These are phyloP conservation scores for Cutaneotrichosporon mucoides DNA, from an alignment of 1,284 basidiomycete genomes.

Conservation along the genomic window DNA sequence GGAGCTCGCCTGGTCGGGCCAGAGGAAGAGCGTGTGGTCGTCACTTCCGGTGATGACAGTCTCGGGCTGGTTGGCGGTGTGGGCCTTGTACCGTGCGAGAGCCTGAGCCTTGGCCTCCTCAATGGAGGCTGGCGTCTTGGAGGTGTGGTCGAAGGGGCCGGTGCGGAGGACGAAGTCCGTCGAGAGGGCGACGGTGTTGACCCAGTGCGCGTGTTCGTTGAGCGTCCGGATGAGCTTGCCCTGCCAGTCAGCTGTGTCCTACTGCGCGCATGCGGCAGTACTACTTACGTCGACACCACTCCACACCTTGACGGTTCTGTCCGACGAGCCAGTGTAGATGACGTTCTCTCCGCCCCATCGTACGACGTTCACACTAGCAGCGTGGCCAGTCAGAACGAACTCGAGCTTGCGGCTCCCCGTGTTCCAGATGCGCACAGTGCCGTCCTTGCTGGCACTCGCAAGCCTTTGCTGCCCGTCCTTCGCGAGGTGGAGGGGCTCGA, in stretches of 20 bases:
- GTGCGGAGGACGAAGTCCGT: slow-evolving; percentile 94
- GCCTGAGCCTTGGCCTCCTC: slow-evolving; percentile 75
- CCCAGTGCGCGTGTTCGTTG: slow-evolving; percentile 97
- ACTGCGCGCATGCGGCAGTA: not conserved
- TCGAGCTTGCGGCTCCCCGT: slow-evolving; percentile 67
- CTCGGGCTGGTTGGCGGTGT: slow-evolving; percentile 68
- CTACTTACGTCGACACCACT: slow-evolving; percentile 66
- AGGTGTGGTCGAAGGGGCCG: slow-evolving; percentile 87
- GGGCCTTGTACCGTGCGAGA: slow-evolving; percentile 65
- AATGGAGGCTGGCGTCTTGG: slow-evolving; percentile 68
- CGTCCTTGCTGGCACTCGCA: slow-evolving; percentile 93
- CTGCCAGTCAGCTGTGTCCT: slow-evolving; percentile 20
- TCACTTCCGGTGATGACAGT: slow-evolving; percentile 92
- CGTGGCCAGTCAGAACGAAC: slow-evolving; percentile 88
- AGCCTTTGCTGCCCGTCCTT: slow-evolving; percentile 71
- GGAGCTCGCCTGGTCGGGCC: slow-evolving; percentile 57
- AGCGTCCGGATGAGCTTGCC: slow-evolving; percentile 63
- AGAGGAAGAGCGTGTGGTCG: slow-evolving; percentile 90
- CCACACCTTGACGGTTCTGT: slow-evolving; percentile 93
- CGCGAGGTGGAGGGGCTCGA: slow-evolving; percentile 86
- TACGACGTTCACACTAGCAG: slow-evolving; percentile 90
- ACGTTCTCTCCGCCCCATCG: slow-evolving; percentile 91
- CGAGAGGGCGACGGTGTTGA: slow-evolving; percentile 91
- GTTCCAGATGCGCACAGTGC: slow-evolving; percentile 91
- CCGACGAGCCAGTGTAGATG: slow-evolving; percentile 89